Evolutionary conservation across 208 protist species (phyloP).

Genomic region (Trypanosoma platydactyli): DNA sequence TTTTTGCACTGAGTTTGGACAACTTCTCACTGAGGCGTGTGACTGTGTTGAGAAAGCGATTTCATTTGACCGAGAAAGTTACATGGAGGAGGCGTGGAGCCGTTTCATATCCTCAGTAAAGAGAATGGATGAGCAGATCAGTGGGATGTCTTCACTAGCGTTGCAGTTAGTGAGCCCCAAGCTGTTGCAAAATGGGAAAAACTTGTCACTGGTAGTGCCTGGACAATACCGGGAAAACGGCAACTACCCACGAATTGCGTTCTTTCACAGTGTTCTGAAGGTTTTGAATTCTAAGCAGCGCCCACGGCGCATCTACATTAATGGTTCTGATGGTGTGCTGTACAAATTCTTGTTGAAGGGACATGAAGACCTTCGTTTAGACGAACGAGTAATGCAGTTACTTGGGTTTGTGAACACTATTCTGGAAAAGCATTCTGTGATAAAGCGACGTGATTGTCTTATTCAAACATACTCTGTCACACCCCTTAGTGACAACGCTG

Average conservation of each 20-base stretch:
- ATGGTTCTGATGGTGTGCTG: slow-evolving; percentile 94
- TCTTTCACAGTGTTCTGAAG: slow-evolving; percentile 78
- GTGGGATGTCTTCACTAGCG: slow-evolving; percentile 94
- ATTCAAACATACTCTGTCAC: slow-evolving; percentile 97
- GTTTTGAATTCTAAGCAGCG: slow-evolving; percentile 99
- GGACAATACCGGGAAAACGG: slow-evolving; percentile 94
- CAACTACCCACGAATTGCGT: slow-evolving; percentile 75
- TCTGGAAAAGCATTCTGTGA: slow-evolving; percentile 93
- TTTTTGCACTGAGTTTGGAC: slow-evolving; percentile 90
- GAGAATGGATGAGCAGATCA: slow-evolving; percentile 95
- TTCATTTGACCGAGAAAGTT: slow-evolving; percentile 64
- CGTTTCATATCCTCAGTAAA: slow-evolving; percentile 96
- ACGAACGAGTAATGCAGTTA: slow-evolving; percentile 99
- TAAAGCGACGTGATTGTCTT: slow-evolving; percentile 84
- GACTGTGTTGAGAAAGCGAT: slow-evolving; percentile 82
- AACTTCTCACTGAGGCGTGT: slow-evolving; percentile 56
- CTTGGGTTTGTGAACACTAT: slow-evolving; percentile 99
- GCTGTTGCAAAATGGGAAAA: slow-evolving; percentile 79
- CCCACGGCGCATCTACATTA: slow-evolving; percentile 96
- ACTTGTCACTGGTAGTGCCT: slow-evolving; percentile 98
- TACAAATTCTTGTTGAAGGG: slow-evolving; percentile 99
- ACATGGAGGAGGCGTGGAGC: slow-evolving; percentile 96
- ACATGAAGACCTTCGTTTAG: slow-evolving; percentile 97
- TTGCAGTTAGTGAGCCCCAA: slow-evolving; percentile 94
- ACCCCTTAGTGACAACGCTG: slow-evolving; percentile 98